A percentile compares a stretch with the other conserved stretches of the same genome.
Evolutionary conservation across 2,329 filamentous ascomycete species (phyloP).

Genomic region (Alternaria metachromatica): DNA sequence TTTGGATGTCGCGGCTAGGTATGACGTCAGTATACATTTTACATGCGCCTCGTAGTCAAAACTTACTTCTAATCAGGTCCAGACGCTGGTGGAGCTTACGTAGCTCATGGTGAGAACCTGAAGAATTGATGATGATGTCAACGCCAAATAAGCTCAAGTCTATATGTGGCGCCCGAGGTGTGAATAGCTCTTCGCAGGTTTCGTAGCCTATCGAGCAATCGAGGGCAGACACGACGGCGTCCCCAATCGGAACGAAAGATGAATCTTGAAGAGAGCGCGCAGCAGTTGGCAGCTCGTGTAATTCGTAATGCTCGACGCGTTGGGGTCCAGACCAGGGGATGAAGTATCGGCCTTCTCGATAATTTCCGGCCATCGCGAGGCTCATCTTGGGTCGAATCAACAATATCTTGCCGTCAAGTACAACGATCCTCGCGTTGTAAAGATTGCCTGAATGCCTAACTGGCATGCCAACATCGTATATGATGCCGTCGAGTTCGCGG

Average conservation of each 20-base stretch:
- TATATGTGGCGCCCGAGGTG: slow-evolving; percentile 7
- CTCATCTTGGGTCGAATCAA: slow-evolving; percentile 75
- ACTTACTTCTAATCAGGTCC: background rate
- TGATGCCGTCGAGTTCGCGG: slow-evolving; percentile 66
- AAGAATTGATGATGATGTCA: background rate
- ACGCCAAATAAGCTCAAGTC: background rate
- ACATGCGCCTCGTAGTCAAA: too few species aligned
- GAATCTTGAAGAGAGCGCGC: slow-evolving; percentile 63
- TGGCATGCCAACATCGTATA: slow-evolving; percentile 37
- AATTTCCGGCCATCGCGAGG: slow-evolving; percentile 73
- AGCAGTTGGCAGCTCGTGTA: slow-evolving; percentile 52
- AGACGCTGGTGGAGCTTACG: accelerated
- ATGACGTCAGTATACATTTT: too few species aligned
- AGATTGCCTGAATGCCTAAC: slow-evolving; percentile 67
- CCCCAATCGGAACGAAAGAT: slow-evolving; percentile 69
- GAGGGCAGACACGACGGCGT: slow-evolving; percentile 66
- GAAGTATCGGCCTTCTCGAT: slow-evolving; percentile 49
- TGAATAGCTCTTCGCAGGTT: slow-evolving; percentile 13
- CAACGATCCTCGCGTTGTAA: slow-evolving; percentile 68
- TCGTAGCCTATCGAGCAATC: slow-evolving; percentile 54
- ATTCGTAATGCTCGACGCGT: slow-evolving; percentile 68
- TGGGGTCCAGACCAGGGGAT: slow-evolving; percentile 46
- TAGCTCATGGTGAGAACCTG: background rate
- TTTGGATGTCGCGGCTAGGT: too few species aligned
- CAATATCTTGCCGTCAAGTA: slow-evolving; percentile 70